A percentile compares a stretch with the other conserved stretches of the same genome.
These are phyloP conservation scores for Lignosus rhinocerotis DNA, from an alignment of 1,284 basidiomycete genomes.

Conservation along the genomic window DNA sequence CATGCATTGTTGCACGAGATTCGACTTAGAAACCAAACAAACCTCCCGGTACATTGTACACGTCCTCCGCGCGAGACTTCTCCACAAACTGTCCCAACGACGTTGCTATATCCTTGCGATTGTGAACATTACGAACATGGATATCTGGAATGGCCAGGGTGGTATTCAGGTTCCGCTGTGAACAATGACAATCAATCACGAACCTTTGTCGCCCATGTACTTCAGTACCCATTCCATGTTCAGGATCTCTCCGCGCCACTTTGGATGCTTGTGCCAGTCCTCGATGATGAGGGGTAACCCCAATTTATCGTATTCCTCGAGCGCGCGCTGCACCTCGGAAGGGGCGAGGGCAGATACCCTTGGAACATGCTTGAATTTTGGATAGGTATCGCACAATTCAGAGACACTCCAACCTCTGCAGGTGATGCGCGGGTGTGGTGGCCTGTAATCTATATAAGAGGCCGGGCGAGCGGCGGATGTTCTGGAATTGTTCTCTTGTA, in stretches of 20 bases:
- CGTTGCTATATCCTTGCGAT: conserved; percentile 30
- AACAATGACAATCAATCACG: not conserved
- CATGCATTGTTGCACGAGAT: not conserved
- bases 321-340: conserved; percentile 24
- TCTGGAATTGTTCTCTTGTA: not conserved
- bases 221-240: conserved; percentile 50
- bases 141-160: conserved; percentile 24
- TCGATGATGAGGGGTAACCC: conserved; percentile 65
- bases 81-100: conserved; percentile 30
- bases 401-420: conserved; percentile 55
- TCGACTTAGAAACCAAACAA: conserved; percentile 15
- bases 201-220: conserved; percentile 30
- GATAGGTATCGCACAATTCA: conserved; percentile 37
- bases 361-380: conserved; percentile 43
- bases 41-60: conserved; percentile 22
- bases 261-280: conserved; percentile 50
- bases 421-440: conserved; percentile 33
- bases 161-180: not conserved
- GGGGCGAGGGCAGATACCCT: conserved; percentile 40
- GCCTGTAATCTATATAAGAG: conserved; percentile 27
- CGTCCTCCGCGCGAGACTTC: conserved; percentile 16
- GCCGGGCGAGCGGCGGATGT: not conserved
- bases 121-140: conserved; percentile 32
- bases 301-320: conserved; percentile 47
- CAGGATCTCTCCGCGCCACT: conserved; percentile 58